Percentiles rank a stretch among this genome's conserved stretches.
phyloP scores from a whole-genome alignment of 495 filamentous ascomycete genomes.

The Penicillium antarcticum region DNA sequence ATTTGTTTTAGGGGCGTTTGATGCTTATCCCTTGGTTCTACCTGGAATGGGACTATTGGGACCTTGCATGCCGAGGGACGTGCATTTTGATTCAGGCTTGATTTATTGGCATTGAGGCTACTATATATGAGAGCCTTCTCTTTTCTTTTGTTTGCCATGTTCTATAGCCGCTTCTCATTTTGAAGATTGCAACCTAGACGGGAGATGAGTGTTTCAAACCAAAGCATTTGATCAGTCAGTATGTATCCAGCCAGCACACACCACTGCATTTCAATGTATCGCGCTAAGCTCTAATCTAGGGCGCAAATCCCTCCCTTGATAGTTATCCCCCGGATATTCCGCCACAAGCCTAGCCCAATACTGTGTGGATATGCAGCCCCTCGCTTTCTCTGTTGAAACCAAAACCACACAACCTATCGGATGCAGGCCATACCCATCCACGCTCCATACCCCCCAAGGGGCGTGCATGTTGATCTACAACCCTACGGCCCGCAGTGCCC shows the following conservation, averaged over 20 bases:
- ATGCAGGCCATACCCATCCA: not conserved
- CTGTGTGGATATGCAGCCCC: constrained; percentile 1
- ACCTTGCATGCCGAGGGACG: constrained; percentile 26
- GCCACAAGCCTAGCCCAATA: not conserved
- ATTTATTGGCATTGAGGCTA: not conserved
- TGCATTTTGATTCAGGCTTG: not conserved
- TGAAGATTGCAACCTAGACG: too few relatives aligned
- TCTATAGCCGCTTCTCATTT: too few relatives aligned
- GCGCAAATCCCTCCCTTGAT: constrained; percentile 12
- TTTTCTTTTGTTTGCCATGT: not conserved
- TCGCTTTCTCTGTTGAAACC: constrained; percentile 11
- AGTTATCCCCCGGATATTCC: constrained; percentile 8
- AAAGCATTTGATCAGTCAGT: not conserved
- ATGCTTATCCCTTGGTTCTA: constrained; percentile 16
- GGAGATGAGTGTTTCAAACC: not conserved
- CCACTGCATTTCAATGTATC: constrained; percentile 3
- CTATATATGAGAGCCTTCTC: not conserved
- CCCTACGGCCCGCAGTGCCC: constrained; percentile 3
- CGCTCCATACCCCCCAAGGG: not conserved
- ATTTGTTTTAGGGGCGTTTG: not conserved
- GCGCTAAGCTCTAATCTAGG: not conserved
- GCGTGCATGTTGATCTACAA: constrained; percentile 10
- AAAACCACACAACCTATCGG: constrained; percentile 19
- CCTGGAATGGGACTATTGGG: constrained; percentile 19
- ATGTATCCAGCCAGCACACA: not conserved